Percentiles rank a stretch among this genome's conserved stretches.
These are phyloP conservation scores for Fusarium sacchari DNA, from an alignment of 2,329 filamentous ascomycete genomes.

Conservation along the genomic window DNA sequence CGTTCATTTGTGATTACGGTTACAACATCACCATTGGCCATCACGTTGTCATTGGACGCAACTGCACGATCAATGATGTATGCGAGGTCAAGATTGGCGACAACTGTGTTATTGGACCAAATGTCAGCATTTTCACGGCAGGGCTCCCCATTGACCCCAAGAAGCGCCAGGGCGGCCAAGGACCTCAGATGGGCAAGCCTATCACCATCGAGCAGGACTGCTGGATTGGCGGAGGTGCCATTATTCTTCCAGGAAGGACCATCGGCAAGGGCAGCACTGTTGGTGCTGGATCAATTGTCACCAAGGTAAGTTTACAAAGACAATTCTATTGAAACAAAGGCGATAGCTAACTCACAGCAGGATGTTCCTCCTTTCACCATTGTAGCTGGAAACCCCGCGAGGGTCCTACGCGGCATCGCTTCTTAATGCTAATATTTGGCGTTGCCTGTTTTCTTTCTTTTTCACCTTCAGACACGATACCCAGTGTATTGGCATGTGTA, in stretches of 20 bases:
- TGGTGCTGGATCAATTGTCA: constrained; percentile 86
- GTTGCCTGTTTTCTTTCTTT: constrained; percentile 1
- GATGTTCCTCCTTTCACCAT: constrained; percentile 76
- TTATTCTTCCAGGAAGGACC: constrained; percentile 80
- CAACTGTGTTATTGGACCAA: constrained; percentile 79
- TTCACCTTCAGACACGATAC: constrained; percentile 47
- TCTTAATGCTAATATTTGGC: constrained; percentile 38
- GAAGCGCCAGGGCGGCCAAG: constrained; percentile 77
- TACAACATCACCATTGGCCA: constrained; percentile 93
- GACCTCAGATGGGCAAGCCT: constrained; percentile 73
- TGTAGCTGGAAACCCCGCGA: constrained; percentile 75
- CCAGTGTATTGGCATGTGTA: constrained; percentile 42
- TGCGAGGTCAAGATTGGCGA: constrained; percentile 84
- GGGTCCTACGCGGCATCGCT: constrained; percentile 58
- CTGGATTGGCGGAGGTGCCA: constrained; percentile 81
- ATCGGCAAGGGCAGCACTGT: constrained; percentile 84
- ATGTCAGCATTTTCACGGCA: constrained; percentile 86
- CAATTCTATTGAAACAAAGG: background rate
- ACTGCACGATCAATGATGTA: constrained; percentile 89
- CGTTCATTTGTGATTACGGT: constrained; percentile 93
- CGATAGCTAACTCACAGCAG: constrained; percentile 45
- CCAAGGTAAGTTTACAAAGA: constrained; percentile 64
- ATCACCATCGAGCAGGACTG: constrained; percentile 88
- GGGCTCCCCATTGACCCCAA: constrained; percentile 78
- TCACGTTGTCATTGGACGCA: constrained; percentile 82